These are phyloP conservation scores for Ophiostoma perfectum DNA, from an alignment of 2,329 filamentous ascomycete genomes.

Conservation along the genomic window DNA sequence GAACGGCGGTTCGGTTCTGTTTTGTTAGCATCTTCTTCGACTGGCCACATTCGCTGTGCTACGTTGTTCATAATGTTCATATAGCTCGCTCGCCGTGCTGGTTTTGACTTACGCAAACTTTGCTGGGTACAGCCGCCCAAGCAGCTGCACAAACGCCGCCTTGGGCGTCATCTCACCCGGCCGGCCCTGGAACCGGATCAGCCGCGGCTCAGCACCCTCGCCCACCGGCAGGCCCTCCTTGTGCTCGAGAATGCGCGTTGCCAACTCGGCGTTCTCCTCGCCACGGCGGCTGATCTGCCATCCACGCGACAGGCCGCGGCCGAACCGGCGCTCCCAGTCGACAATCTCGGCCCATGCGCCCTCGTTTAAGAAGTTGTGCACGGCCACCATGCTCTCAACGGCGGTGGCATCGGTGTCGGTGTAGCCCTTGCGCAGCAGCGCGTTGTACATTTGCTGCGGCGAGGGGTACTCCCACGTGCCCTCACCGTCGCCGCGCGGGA, in stretches of 20 bases:
- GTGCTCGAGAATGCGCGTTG: constrained; percentile 37
- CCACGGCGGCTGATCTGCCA: constrained; percentile 70
- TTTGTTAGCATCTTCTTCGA: neutral
- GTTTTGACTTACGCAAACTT: constrained; percentile 62
- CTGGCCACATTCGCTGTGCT: too few species aligned
- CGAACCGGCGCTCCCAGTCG: constrained; percentile 86
- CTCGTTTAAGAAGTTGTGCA: constrained; percentile 98
- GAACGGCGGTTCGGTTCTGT: constrained; percentile 76
- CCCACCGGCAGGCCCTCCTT: constrained; percentile 31
- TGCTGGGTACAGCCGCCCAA: constrained; percentile 72
- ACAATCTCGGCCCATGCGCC: constrained; percentile 95
- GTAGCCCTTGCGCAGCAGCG: constrained; percentile 90
- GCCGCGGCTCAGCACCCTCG: constrained; percentile 48
- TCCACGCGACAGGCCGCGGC: constrained; percentile 63
- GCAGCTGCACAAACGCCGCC: constrained; percentile 72
- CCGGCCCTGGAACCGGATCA: constrained; percentile 82
- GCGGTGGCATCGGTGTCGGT: constrained; percentile 89
- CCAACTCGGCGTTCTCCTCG: constrained; percentile 52
- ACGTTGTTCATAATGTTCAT: neutral
- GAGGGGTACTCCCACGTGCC: constrained; percentile 97
- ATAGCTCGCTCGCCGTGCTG: too few species aligned
- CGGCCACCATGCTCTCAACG: constrained; percentile 93
- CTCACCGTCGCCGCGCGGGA: constrained; percentile 74
- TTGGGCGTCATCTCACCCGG: constrained; percentile 90
- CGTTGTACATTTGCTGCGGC: constrained; percentile 99